Conservation (phyloP, 176 grass and related monocot species). For the Cenchrus purpureus region DNA sequence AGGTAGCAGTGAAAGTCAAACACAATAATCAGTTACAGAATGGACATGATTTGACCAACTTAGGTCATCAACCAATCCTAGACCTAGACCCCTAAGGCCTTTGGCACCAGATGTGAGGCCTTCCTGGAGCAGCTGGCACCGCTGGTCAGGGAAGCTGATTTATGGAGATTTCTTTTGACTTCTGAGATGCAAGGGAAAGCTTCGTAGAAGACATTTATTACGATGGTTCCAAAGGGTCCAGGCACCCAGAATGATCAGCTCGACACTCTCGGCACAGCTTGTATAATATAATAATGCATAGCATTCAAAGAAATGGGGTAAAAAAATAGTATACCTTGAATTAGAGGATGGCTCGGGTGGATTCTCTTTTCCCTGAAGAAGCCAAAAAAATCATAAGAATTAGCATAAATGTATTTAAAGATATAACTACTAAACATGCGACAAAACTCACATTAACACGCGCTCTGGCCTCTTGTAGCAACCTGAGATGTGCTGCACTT, state of each 20-base stretch:
- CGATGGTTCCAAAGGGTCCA: neutral
- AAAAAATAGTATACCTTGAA: slow-evolving; percentile 50
- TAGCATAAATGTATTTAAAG: slow-evolving; percentile 21
- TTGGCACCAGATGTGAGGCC: neutral
- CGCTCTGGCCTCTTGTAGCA: slow-evolving; percentile 66
- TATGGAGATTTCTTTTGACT: neutral
- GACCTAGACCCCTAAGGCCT: neutral
- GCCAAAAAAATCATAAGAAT: slow-evolving; percentile 34
- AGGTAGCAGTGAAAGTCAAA: too few species aligned
- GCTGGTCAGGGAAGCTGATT: too few species aligned
- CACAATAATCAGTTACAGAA: neutral
- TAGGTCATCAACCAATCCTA: neutral
- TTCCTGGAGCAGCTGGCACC: too few species aligned
- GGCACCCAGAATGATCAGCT: neutral
- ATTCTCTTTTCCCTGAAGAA: slow-evolving; percentile 54
- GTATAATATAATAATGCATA: slow-evolving; percentile 4
- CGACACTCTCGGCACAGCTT: neutral
- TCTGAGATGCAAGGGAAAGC: neutral
- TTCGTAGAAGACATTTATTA: neutral
- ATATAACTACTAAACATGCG: slow-evolving; percentile 30
- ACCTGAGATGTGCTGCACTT: slow-evolving; percentile 59
- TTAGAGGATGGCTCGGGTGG: slow-evolving; percentile 45
- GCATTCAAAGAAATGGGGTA: neutral
- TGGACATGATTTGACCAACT: neutral
- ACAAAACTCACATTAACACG: slow-evolving; percentile 42